Percentiles rank a stretch among this genome's conserved stretches.
These are phyloP conservation scores for Hamamelis virginiana DNA, from an alignment of 164 flowering plant species.

Conservation along the genomic window DNA sequence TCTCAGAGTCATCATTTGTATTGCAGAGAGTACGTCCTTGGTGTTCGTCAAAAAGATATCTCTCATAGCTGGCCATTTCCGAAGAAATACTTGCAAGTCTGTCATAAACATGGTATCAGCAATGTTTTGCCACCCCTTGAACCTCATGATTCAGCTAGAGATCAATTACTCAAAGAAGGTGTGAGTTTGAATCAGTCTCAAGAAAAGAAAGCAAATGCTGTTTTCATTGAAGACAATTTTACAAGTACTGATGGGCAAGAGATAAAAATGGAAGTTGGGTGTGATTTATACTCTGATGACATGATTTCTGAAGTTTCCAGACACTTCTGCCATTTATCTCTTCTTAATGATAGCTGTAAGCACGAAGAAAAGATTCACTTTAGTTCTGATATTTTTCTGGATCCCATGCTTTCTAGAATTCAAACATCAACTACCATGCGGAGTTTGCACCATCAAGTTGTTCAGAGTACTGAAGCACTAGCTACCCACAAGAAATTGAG, in stretches of 20 bases:
- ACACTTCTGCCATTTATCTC: constrained; percentile 14
- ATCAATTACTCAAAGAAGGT: constrained; percentile 10
- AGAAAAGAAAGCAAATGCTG: constrained; percentile 5
- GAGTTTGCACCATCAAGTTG: not conserved
- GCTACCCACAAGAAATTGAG: constrained; percentile 14
- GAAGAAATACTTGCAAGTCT: constrained; percentile 21
- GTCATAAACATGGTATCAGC: constrained; percentile 25
- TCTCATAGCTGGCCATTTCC: constrained; percentile 34
- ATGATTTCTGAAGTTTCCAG: constrained; percentile 10
- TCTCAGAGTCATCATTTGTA: not conserved
- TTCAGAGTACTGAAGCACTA: constrained; percentile 5
- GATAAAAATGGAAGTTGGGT: constrained; percentile 3
- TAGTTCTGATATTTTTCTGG: not conserved
- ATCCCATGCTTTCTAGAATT: not conserved
- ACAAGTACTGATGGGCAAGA: not conserved
- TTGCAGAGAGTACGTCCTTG: constrained; percentile 30
- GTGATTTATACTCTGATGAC: constrained; percentile 1
- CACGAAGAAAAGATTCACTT: constrained; percentile 11
- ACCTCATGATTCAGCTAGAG: constrained; percentile 3
- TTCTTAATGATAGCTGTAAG: constrained; percentile 2
- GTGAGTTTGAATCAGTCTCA: not conserved
- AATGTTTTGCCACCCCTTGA: constrained; percentile 36
- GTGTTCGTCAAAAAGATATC: constrained; percentile 24
- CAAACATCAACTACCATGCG: constrained; percentile 1
- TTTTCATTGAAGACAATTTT: not conserved